phyloP scores from a whole-genome alignment of 495 filamentous ascomycete genomes.

The Aspergillus steynii region DNA sequence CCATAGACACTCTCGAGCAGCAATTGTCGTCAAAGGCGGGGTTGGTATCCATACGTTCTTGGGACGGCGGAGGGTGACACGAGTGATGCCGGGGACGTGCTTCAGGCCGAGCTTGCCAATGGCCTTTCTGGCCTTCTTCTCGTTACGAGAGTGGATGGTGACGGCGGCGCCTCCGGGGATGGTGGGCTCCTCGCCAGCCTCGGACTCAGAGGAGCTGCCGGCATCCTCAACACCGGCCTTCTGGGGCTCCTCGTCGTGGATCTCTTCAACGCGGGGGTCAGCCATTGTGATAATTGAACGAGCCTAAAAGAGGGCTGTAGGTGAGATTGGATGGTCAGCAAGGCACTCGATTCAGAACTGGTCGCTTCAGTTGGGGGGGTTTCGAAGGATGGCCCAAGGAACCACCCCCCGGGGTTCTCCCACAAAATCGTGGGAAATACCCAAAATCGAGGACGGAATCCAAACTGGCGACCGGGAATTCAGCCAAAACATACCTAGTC shows the following conservation, averaged over 20 bases:
- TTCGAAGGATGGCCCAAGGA: constrained; percentile 18
- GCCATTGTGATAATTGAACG: constrained; percentile 69
- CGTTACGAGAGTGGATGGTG: constrained; percentile 93
- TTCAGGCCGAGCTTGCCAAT: constrained; percentile 97
- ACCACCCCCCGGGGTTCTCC: constrained; percentile 25
- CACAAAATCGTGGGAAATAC: constrained; percentile 32
- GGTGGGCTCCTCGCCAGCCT: constrained; percentile 66
- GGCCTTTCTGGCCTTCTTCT: constrained; percentile 99
- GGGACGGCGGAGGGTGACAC: constrained; percentile 93
- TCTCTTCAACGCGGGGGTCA: constrained; percentile 95
- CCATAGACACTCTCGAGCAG: background rate
- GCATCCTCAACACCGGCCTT: constrained; percentile 81
- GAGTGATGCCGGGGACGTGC: constrained; percentile 94
- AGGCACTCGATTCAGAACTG: background rate
- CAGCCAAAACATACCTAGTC: constrained; percentile 40
- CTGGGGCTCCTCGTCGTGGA: constrained; percentile 77
- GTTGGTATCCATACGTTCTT: constrained; percentile 74
- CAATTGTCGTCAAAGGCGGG: constrained; percentile 17
- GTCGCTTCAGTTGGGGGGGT: constrained; percentile 11
- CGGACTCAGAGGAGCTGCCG: constrained; percentile 75
- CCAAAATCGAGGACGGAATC: constrained; percentile 29
- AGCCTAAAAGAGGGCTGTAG: constrained; percentile 27
- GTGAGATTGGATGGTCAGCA: constrained; percentile 20
- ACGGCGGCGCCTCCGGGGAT: constrained; percentile 85
- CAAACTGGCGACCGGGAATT: constrained; percentile 16